phyloP scores from a whole-genome alignment of 352 stramenopile genomes.

The Plasmopara halstedii region DNA sequence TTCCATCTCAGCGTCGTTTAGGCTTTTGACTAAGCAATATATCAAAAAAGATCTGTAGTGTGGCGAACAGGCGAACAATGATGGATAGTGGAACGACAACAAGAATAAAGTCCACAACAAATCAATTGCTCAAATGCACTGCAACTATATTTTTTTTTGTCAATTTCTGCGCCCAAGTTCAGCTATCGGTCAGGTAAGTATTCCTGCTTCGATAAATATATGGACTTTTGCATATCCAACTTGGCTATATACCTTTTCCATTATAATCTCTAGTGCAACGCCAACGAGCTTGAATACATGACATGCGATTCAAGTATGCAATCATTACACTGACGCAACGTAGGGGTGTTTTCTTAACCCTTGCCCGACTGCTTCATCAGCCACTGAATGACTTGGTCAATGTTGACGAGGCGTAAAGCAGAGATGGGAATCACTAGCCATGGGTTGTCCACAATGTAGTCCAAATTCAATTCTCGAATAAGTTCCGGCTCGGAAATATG shows the following conservation, averaged over 20 bases:
- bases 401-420: slow-evolving; percentile 93
- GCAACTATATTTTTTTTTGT: background rate
- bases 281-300: slow-evolving; percentile 3
- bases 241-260: slow-evolving; percentile 10
- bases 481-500: slow-evolving; percentile 87
- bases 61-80: background rate
- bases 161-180: background rate
- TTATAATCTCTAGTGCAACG: slow-evolving; percentile 6
- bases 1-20: slow-evolving; percentile 43
- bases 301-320: background rate
- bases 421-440: slow-evolving; percentile 98
- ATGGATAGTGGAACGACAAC: background rate
- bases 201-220: background rate
- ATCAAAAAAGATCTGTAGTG: slow-evolving; percentile 2
- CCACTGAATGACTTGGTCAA: slow-evolving; percentile 97
- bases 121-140: background rate
- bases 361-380: slow-evolving; percentile 92
- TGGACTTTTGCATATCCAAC: slow-evolving; percentile 6
- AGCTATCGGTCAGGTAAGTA: background rate
- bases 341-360: slow-evolving; percentile 43
- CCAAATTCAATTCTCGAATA: slow-evolving; percentile 94
- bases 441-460: slow-evolving; percentile 98
- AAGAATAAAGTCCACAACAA: background rate
- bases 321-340: slow-evolving; percentile 1
- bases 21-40: slow-evolving; percentile 6